Evolutionary conservation across 768 basidiomycete genomes (phyloP).

Genomic region (Sporobolomyces roseus): DNA sequence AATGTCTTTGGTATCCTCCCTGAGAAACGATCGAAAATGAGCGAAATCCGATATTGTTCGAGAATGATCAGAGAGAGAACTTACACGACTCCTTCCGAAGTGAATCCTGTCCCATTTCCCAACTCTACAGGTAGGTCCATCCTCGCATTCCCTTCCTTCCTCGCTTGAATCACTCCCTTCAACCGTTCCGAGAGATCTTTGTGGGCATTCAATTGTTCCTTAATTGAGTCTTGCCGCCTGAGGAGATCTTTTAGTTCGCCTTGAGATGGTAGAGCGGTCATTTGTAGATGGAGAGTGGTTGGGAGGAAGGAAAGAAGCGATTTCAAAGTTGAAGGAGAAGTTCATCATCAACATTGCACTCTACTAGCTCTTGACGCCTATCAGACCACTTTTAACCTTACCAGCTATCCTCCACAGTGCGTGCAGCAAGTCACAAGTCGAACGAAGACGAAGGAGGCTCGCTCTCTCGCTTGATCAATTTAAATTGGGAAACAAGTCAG

Average conservation of each 20-base stretch:
- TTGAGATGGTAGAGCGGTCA: slow-evolving; percentile 2
- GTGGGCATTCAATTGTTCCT: background rate
- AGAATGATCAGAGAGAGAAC: background rate
- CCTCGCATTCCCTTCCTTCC: background rate
- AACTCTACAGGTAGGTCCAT: slow-evolving; percentile 17
- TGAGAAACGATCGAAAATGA: background rate
- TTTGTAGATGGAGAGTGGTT: background rate
- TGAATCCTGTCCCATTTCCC: slow-evolving; percentile 12
- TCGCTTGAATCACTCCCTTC: background rate
- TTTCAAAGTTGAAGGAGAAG: background rate
- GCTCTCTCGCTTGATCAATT: too few relatives aligned
- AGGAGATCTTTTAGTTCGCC: slow-evolving; percentile 6
- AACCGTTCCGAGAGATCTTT: background rate
- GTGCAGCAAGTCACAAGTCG: too few relatives aligned
- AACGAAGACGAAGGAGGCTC: too few relatives aligned
- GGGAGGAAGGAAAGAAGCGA: background rate
- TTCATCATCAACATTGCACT: background rate
- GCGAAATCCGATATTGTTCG: background rate
- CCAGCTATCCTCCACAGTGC: too few relatives aligned
- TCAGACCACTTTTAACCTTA: too few relatives aligned
- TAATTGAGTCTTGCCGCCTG: background rate
- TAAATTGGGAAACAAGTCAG: too few relatives aligned
- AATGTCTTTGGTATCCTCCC: slow-evolving; percentile 9
- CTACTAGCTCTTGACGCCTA: background rate
- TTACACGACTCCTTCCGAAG: slow-evolving; percentile 26